Base-by-base conservation (phyloP, 2,329 filamentous ascomycete species). In the Clonostachys solani region DNA sequence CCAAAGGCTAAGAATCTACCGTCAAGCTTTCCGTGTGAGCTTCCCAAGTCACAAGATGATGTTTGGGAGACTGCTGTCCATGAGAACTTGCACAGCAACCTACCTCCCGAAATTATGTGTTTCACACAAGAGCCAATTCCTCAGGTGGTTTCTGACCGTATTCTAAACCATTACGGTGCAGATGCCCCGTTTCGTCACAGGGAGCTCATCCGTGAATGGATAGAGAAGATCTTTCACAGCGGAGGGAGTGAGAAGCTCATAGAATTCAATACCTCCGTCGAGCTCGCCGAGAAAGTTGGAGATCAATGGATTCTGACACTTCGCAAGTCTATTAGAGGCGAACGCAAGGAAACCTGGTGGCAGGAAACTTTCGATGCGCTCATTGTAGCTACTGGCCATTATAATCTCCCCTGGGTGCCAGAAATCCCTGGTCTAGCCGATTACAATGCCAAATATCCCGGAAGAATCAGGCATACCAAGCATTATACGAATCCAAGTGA, bases 71-170 rank as follows among this genome's bases (percentile, higher is more conserved):
- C 23, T 29, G 23, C 23, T 29, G 23, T 85, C 16, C 85, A 86
- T 52, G 78, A 80, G 0, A 75, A 77, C 16, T 64, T 86, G n/a
- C 80, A 86, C 56, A 86, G 81, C 4, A 87, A 87, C 52, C 77
- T 87, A 40, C 74, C 79, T 51, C 67, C 69, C 6, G 56, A 73
- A 3, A 68, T 79, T 1, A 87, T 87, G 84, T 69, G 73, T 15
- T 87, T 79, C 58, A 77, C 72, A 1, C 70, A 80, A 50, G 80
- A 83, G 46, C 66, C 69, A 0, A 78, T 84, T 13, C 73, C 79
- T 0, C 57, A 60, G 1, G 54, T 57, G 12, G 54, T 55, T 2
- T 63, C 57, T 42, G 51, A 63, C 23, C 53, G 54, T 10, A 65
- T 63, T 3, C 53, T 63, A 12, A 52, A 48, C 4, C 50, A 64